Evolutionary conservation across 2,329 filamentous ascomycete genomes (phyloP).

Genomic region (Seiridium unicorne): DNA sequence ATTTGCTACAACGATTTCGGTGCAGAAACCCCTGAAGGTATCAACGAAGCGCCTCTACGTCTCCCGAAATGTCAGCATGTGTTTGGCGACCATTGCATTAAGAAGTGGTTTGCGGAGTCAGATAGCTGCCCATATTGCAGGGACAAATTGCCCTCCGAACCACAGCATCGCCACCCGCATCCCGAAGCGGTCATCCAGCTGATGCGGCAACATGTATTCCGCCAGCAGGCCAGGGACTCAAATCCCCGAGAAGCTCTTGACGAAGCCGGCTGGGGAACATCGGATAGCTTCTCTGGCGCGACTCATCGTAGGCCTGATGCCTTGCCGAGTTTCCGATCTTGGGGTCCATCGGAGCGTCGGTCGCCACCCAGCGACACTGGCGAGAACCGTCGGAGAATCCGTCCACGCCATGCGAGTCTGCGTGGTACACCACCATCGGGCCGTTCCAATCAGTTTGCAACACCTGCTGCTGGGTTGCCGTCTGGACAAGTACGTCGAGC

Average conservation of each 20-base stretch:
- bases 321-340: background rate
- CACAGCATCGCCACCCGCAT: conserved; percentile 15
- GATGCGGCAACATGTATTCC: conserved; percentile 20
- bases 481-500: background rate
- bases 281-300: background rate
- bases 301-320: conserved; percentile 7
- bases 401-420: conserved; percentile 23
- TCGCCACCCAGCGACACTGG: conserved; percentile 25
- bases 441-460: conserved; percentile 16
- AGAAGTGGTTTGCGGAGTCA: conserved; percentile 63
- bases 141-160: conserved; percentile 56
- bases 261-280: background rate
- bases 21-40: conserved; percentile 54
- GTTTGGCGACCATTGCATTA: conserved; percentile 64
- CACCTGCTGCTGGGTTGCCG: background rate
- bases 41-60: conserved; percentile 54
- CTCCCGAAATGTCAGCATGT: conserved; percentile 63
- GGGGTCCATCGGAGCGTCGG: conserved; percentile 8
- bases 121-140: conserved; percentile 65
- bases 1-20: conserved; percentile 67
- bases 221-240: conserved; percentile 11
- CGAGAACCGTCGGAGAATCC: conserved; percentile 27
- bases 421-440: conserved; percentile 21
- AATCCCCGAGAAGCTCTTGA: background rate
- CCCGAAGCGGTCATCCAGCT: conserved; percentile 22